Evolutionary conservation across 805 yeast species (phyloP).

Genomic region (Metschnikowia chrysomelidarum): DNA sequence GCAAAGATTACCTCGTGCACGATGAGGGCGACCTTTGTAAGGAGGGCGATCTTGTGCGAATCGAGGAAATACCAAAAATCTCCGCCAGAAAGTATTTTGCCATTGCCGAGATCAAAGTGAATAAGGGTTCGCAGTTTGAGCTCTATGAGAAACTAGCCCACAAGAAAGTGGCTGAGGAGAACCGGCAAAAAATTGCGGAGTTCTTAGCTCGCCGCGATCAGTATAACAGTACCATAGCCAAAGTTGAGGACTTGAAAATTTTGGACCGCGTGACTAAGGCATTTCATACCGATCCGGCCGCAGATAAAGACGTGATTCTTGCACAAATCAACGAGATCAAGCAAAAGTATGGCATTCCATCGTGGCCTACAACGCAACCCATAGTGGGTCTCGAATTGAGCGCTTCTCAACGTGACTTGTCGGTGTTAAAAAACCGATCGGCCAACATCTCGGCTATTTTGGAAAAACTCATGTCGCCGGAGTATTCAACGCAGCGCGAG

Average conservation of each 20-base stretch:
- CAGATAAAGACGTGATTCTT: slow-evolving; percentile 24
- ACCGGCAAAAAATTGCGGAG: slow-evolving; percentile 50
- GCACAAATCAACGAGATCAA: slow-evolving; percentile 36
- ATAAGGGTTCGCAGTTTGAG: slow-evolving; percentile 90
- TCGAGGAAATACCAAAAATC: slow-evolving; percentile 83
- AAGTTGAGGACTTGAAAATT: slow-evolving; percentile 38
- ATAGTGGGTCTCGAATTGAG: slow-evolving; percentile 33
- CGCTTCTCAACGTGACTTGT: slow-evolving; percentile 27
- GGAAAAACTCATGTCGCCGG: slow-evolving; percentile 34
- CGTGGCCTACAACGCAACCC: slow-evolving; percentile 44
- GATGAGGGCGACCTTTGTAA: slow-evolving; percentile 90
- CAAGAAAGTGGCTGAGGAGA: slow-evolving; percentile 63
- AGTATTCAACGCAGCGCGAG: slow-evolving; percentile 22
- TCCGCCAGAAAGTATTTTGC: slow-evolving; percentile 84
- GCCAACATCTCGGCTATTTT: slow-evolving; percentile 39
- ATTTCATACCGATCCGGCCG: slow-evolving; percentile 25
- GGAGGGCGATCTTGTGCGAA: slow-evolving; percentile 94
- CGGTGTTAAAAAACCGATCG: slow-evolving; percentile 26
- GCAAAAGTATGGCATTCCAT: slow-evolving; percentile 33
- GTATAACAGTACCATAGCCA: slow-evolving; percentile 25
- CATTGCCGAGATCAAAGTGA: slow-evolving; percentile 84
- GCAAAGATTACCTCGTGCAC: slow-evolving; percentile 86
- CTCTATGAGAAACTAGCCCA: slow-evolving; percentile 73
- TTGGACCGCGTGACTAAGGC: slow-evolving; percentile 31
- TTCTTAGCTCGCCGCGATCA: slow-evolving; percentile 48